Evolutionary conservation across 306 rosid species (phyloP), one percentile per base, ranked within the genome.

Genomic region (Fragaria nilgerrensis): DNA sequence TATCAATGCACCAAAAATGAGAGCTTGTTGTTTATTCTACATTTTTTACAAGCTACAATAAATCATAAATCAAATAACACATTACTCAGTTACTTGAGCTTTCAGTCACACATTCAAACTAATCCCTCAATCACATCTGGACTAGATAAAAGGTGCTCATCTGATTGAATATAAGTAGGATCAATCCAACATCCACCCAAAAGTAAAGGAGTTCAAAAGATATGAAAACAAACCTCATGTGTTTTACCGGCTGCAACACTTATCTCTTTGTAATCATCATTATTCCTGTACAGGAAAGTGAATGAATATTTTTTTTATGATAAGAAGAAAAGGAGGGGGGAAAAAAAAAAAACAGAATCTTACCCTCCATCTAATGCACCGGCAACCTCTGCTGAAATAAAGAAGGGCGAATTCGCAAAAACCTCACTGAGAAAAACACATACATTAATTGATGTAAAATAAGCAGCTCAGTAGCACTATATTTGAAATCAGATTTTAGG

Each of bases 381-480:
- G 4, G 93, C 96, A 80, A 69, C 90, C 67, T 95, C 99, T 67
- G 99, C 99, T 64, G 99, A 82, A 80, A 95, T 91, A 80, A 95
- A 92, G 87, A 95, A 95, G 25, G 99, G 99, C 7, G 99, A 79
- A 81, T 90, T 89, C 77, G 93, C 95, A 83, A 92, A 92, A 76
- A 95, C 97, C 83, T 79, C 97, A 25, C 99, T 95, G 87, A 71
- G 80, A 82, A 86, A 72, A 47, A 76, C 4, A 36, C n/a, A 77
- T n/a, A 39, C 27, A 69, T 73, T 65, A 67, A 80, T 82, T 58
- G 83, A 76, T 68, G 74, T 65, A 83, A 20, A 67, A 72, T 76
- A 29, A 77, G 49, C 77, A 79, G 80, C 62, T 52, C 47, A 75
- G 67, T 75, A 70, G 61, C 43, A 72, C 19, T 45, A 61, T 48